phyloP scores from a whole-genome alignment of 1,284 basidiomycete genomes.

The Afroboletus lepidellus region DNA sequence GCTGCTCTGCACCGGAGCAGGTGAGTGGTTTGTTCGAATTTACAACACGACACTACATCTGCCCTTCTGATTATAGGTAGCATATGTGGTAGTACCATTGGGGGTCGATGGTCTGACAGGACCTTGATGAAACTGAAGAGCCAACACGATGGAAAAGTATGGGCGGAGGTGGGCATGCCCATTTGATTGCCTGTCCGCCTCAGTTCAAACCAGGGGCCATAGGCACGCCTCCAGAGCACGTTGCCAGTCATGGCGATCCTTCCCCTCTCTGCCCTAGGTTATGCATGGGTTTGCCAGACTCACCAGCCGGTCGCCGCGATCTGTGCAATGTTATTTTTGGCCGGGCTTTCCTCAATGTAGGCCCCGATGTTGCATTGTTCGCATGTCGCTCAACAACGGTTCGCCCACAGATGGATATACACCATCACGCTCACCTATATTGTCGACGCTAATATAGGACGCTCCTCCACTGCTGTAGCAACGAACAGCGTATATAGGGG shows the following conservation, averaged over 20 bases:
- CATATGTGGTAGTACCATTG: slow-evolving; percentile 68
- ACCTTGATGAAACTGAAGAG: slow-evolving; percentile 55
- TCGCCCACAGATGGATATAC: slow-evolving; percentile 57
- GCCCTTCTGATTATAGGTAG: slow-evolving; percentile 45
- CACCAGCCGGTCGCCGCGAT: slow-evolving; percentile 64
- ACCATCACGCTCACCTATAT: slow-evolving; percentile 72
- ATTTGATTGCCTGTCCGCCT: background rate
- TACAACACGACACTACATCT: background rate
- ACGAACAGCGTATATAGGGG: slow-evolving; percentile 73
- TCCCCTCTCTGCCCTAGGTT: slow-evolving; percentile 61
- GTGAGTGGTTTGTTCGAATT: slow-evolving; percentile 34
- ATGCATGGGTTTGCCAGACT: slow-evolving; percentile 75
- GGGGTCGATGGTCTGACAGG: slow-evolving; percentile 79
- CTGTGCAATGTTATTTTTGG: slow-evolving; percentile 60
- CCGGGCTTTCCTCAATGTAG: slow-evolving; percentile 58
- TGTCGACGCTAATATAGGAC: slow-evolving; percentile 75
- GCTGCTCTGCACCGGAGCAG: slow-evolving; percentile 70
- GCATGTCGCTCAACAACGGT: slow-evolving; percentile 1
- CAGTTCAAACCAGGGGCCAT: background rate
- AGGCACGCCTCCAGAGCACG: slow-evolving; percentile 76
- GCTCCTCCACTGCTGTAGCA: slow-evolving; percentile 71
- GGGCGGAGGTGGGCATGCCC: slow-evolving; percentile 57
- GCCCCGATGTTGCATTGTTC: background rate
- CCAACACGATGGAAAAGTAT: slow-evolving; percentile 56
- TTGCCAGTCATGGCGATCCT: slow-evolving; percentile 52